phyloP scores from a whole-genome alignment of 306 rosid genomes.

The Begonia loranthoides region DNA sequence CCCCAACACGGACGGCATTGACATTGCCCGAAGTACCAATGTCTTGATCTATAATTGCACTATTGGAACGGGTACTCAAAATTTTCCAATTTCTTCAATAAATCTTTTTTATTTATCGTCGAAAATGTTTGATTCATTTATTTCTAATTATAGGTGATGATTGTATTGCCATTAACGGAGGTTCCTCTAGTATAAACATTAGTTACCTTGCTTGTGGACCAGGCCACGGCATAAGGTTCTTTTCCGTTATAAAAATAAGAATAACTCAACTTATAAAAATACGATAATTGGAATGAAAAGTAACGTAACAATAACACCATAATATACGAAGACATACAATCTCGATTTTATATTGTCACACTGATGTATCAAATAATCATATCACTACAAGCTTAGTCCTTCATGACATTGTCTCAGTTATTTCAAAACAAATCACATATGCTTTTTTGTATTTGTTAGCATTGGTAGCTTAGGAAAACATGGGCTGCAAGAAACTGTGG shows the following conservation, averaged over 20 bases:
- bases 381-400: too few species aligned
- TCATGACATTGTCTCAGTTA: too few species aligned
- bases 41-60: conserved; percentile 2
- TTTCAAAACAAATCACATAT: background rate
- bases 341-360: too few species aligned
- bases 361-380: too few species aligned
- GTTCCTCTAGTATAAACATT: conserved; percentile 8
- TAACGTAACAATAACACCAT: too few species aligned
- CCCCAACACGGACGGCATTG: conserved; percentile 22
- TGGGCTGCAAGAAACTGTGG: conserved; percentile 8
- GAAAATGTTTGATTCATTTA: too few species aligned
- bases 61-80: conserved; percentile 8
- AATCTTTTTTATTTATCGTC: background rate
- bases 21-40: background rate
- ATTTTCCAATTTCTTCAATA: background rate
- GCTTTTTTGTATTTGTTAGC: conserved; percentile 9
- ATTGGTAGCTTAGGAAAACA: conserved; percentile 25
- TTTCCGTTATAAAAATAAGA: background rate
- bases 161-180: conserved; percentile 15
- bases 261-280: too few species aligned
- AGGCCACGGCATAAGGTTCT: conserved; percentile 48
- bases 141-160: conserved; percentile 11
- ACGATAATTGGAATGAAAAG: too few species aligned
- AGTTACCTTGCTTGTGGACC: conserved; percentile 28
- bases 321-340: too few species aligned